These are phyloP conservation scores for Cryptococcus sp. DNA, from an alignment of 1,284 basidiomycete species.

Conservation along the genomic window DNA sequence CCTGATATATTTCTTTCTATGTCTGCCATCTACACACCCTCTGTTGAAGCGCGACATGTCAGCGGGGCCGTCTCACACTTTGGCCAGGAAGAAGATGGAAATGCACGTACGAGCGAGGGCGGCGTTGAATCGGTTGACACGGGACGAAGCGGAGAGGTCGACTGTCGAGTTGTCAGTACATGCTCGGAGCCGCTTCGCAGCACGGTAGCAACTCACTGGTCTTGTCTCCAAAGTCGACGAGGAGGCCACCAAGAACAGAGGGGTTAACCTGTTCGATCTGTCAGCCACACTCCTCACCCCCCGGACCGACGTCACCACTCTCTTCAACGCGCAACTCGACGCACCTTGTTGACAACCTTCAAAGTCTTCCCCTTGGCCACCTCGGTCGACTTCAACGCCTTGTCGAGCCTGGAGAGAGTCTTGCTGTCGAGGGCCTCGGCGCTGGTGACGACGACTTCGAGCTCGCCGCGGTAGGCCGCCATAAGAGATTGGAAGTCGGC, in stretches of 20 bases:
- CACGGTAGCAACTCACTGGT: conserved; percentile 62
- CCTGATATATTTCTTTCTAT: conserved; percentile 4
- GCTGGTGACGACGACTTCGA: conserved; percentile 88
- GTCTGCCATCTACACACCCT: conserved; percentile 29
- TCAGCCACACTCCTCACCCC: not conserved
- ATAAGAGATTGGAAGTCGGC: conserved; percentile 89
- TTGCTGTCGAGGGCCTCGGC: conserved; percentile 69
- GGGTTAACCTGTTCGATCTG: conserved; percentile 68
- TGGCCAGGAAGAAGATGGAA: not conserved
- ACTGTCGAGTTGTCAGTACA: conserved; percentile 19
- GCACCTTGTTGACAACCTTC: conserved; percentile 82
- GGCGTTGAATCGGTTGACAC: conserved; percentile 91
- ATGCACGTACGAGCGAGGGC: conserved; percentile 65
- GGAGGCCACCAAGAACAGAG: conserved; percentile 77
- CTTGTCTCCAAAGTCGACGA: conserved; percentile 98
- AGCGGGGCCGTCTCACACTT: not conserved
- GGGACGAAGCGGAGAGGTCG: conserved; percentile 87
- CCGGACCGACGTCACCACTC: not conserved
- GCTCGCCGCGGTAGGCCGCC: conserved; percentile 84
- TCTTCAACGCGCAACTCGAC: conserved; percentile 14
- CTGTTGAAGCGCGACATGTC: conserved; percentile 18
- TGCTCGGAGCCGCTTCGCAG: not conserved
- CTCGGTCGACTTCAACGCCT: conserved; percentile 76
- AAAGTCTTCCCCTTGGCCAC: conserved; percentile 80
- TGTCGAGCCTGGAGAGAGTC: conserved; percentile 74